Evolutionary conservation across 177 flowering plant genomes (phyloP).

Genomic region (Vitis hybrid): DNA sequence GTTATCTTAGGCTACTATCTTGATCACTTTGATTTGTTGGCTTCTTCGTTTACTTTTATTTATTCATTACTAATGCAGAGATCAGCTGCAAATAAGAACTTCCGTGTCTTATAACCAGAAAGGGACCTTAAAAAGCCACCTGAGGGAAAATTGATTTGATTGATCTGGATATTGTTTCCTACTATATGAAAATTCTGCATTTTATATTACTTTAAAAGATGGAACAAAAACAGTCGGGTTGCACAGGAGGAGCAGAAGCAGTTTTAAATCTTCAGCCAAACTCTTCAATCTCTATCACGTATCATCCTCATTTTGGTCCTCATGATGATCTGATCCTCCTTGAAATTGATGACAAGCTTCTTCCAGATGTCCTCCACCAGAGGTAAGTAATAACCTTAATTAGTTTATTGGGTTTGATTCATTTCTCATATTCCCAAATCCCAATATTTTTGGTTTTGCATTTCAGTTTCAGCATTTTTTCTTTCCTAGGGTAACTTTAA

Average conservation of each 20-base stretch:
- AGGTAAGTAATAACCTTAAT: conserved; percentile 33
- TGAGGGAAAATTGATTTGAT: neutral
- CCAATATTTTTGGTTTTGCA: neutral
- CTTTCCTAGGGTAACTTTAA: conserved; percentile 50
- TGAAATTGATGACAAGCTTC: conserved; percentile 77
- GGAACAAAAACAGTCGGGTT: conserved; percentile 11
- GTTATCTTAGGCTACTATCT: neutral
- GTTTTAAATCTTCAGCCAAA: conserved; percentile 54
- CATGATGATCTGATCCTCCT: conserved; percentile 85
- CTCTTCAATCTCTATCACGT: conserved; percentile 61
- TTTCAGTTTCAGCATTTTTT: neutral
- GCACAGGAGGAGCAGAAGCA: conserved; percentile 65
- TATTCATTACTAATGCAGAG: neutral
- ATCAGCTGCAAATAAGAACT: neutral
- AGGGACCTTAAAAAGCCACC: neutral
- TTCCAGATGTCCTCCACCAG: conserved; percentile 63
- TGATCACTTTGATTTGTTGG: neutral
- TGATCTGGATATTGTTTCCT: neutral
- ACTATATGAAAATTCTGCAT: no score
- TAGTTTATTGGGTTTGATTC: neutral
- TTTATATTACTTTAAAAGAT: conserved; percentile 5
- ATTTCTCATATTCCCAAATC: conserved; percentile 1
- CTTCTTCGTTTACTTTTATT: neutral
- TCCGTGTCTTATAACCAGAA: neutral
- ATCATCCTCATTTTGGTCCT: conserved; percentile 69